Percentiles rank a stretch among this genome's conserved stretches.
phyloP scores from a whole-genome alignment of 306 rosid genomes.

The Potentilla sterilis region DNA sequence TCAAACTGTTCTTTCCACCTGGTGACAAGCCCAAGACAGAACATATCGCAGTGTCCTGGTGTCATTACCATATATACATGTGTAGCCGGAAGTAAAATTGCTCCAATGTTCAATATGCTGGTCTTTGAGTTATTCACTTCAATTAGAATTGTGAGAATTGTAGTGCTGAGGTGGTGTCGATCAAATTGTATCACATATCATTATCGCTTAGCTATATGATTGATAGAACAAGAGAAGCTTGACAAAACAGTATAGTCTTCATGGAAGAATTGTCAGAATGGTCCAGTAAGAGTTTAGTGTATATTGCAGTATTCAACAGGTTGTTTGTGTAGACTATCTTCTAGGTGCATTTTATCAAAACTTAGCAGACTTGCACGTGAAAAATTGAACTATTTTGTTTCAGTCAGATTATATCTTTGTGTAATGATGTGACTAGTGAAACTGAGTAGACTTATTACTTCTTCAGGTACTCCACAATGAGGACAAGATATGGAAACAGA shows the following conservation, averaged over 20 bases:
- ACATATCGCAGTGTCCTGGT: neutral
- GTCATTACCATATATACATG: neutral
- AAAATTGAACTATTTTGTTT: neutral
- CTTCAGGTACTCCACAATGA: slow-evolving; percentile 44
- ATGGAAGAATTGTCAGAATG: neutral
- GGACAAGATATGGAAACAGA: slow-evolving; percentile 49
- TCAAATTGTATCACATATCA: neutral
- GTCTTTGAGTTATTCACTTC: neutral
- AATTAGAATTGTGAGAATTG: neutral
- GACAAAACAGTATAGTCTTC: neutral
- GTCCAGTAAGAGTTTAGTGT: neutral
- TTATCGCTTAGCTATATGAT: neutral
- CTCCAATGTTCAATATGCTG: neutral
- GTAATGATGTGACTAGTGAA: neutral
- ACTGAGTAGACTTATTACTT: neutral
- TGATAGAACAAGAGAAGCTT: neutral
- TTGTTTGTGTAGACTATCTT: neutral
- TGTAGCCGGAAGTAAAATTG: neutral
- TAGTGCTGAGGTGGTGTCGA: neutral
- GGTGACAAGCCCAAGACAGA: neutral
- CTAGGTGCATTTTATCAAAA: neutral
- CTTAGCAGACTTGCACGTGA: neutral
- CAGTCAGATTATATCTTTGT: neutral
- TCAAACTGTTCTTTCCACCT: neutral
- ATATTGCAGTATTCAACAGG: neutral